These are phyloP conservation scores for Pseudozyma sp. DNA, from an alignment of 1,284 basidiomycete species.

Conservation along the genomic window DNA sequence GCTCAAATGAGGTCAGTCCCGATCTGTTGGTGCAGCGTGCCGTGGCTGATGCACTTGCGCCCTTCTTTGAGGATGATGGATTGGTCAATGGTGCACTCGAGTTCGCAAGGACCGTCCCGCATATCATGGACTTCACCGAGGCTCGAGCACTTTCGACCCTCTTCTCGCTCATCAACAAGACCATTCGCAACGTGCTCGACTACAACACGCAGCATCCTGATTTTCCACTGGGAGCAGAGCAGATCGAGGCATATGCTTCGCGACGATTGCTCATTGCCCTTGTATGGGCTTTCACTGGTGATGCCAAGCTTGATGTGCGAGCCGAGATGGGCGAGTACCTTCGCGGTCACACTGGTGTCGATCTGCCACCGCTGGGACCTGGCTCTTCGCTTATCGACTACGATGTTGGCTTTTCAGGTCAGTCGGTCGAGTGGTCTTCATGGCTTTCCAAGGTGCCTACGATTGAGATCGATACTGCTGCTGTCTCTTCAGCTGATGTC, in stretches of 20 bases:
- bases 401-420: slow-evolving; percentile 75
- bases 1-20: slow-evolving; percentile 71
- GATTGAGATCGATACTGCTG: slow-evolving; percentile 96
- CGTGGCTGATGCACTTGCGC: slow-evolving; percentile 73
- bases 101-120: slow-evolving; percentile 84
- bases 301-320: slow-evolving; percentile 88
- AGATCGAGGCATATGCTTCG: slow-evolving; percentile 87
- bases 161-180: slow-evolving; percentile 97
- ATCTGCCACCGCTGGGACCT: slow-evolving; percentile 78
- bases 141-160: slow-evolving; percentile 93
- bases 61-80: slow-evolving; percentile 77
- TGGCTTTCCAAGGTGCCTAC: slow-evolving; percentile 88
- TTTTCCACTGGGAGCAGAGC: slow-evolving; percentile 87
- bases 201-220: slow-evolving; percentile 95
- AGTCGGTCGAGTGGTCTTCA: slow-evolving; percentile 79
- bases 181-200: slow-evolving; percentile 89
- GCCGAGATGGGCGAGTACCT: slow-evolving; percentile 91
- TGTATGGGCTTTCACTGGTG: slow-evolving; percentile 98
- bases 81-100: slow-evolving; percentile 83
- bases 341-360: slow-evolving; percentile 85
- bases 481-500: slow-evolving; percentile 92
- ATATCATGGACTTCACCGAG: slow-evolving; percentile 98
- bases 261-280: slow-evolving; percentile 92
- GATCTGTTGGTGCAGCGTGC: slow-evolving; percentile 80
- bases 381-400: slow-evolving; percentile 93